A percentile compares a stretch with the other conserved stretches of the same genome.
These are phyloP conservation scores for Orbilia blumenaviensis DNA, from an alignment of 2,329 filamentous ascomycete species.

Conservation along the genomic window DNA sequence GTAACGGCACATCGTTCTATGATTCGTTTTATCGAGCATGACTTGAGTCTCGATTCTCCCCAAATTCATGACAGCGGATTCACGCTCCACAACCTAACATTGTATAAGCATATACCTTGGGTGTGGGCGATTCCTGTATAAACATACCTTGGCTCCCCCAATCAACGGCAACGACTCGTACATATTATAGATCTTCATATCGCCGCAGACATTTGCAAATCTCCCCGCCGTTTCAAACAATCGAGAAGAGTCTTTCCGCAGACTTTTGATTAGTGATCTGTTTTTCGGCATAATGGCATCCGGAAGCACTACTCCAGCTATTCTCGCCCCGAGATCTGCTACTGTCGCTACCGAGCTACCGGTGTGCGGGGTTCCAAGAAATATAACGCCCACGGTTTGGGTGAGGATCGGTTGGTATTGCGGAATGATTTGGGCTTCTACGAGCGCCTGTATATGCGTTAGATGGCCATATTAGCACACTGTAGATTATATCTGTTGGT, in stretches of 20 bases:
- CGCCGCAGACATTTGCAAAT: slow-evolving; percentile 38
- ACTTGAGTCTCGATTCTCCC: slow-evolving; percentile 43
- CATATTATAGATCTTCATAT: slow-evolving; percentile 51
- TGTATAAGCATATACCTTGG: not conserved
- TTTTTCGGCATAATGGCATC: slow-evolving; percentile 49
- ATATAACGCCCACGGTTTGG: slow-evolving; percentile 43
- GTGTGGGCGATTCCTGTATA: too few relatives aligned
- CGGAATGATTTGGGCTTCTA: slow-evolving; percentile 45
- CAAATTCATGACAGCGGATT: slow-evolving; percentile 45
- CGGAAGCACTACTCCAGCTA: slow-evolving; percentile 37
- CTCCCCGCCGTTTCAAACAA: slow-evolving; percentile 45
- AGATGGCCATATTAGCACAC: not conserved
- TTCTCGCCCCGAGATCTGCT: slow-evolving; percentile 40
- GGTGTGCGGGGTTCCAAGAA: slow-evolving; percentile 45
- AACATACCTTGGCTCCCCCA: slow-evolving; percentile 34
- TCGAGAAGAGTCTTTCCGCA: slow-evolving; percentile 36
- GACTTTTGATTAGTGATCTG: slow-evolving; percentile 36
- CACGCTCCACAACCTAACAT: slow-evolving; percentile 37
- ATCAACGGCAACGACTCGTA: slow-evolving; percentile 37
- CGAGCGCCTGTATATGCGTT: slow-evolving; percentile 23
- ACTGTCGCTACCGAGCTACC: slow-evolving; percentile 35
- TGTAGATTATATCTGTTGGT: not conserved
- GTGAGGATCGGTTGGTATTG: slow-evolving; percentile 46
- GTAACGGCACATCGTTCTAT: slow-evolving; percentile 43
- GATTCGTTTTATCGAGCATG: slow-evolving; percentile 45